Evolutionary conservation across 139 green algal species (phyloP).

Genomic region (Coelastrella sp.): DNA sequence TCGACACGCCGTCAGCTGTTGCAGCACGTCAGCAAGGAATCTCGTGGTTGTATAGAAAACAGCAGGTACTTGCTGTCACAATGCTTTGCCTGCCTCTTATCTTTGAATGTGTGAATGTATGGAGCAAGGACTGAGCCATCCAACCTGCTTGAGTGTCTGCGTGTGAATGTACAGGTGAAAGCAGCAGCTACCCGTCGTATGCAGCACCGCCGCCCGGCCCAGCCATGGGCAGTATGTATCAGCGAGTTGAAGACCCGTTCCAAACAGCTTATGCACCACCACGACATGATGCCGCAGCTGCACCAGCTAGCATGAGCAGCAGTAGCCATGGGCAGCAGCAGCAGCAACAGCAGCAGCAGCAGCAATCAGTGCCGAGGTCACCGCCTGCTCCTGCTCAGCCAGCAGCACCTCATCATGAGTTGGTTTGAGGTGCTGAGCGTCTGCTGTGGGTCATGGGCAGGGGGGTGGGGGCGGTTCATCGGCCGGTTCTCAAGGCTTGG

Average conservation of each 20-base stretch:
- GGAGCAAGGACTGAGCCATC: neutral
- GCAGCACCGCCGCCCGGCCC: slow-evolving; percentile 1
- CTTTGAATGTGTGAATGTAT: too few species aligned
- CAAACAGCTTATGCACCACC: slow-evolving; percentile 18
- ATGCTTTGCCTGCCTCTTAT: too few species aligned
- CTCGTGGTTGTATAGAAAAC: neutral
- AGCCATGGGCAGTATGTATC: slow-evolving; percentile 14
- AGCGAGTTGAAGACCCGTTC: slow-evolving; percentile 39
- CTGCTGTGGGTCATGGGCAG: too few species aligned
- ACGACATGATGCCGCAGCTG: neutral
- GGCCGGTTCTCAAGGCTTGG: too few species aligned
- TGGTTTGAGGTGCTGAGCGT: neutral
- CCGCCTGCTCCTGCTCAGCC: neutral
- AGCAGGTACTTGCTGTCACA: neutral
- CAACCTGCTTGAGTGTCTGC: neutral
- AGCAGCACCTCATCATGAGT: slow-evolving; percentile 25
- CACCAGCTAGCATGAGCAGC: neutral
- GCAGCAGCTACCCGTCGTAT: slow-evolving; percentile 7
- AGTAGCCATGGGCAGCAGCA: neutral
- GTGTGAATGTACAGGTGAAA: neutral
- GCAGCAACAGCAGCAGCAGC: slow-evolving; percentile 21
- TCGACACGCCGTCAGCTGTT: too few species aligned
- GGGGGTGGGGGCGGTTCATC: too few species aligned
- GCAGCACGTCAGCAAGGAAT: too few species aligned
- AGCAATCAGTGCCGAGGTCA: neutral